These are phyloP conservation scores for Cryptosporidium bovis DNA, from an alignment of 169 alveolate genomes.

Conservation along the genomic window DNA sequence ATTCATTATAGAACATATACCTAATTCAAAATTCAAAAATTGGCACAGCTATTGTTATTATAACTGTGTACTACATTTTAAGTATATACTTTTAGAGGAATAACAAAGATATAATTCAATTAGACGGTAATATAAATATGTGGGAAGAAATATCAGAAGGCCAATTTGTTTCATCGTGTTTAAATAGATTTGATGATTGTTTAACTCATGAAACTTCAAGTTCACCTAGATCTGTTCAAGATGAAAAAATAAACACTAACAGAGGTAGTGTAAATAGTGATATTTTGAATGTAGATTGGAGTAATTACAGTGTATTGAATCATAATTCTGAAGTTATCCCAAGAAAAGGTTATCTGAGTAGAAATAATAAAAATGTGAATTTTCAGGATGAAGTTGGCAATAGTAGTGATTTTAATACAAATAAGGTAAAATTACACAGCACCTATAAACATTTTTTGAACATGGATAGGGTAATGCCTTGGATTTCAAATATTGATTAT, in stretches of 20 bases:
- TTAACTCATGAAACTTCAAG: slow-evolving; percentile 16
- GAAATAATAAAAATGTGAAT: background rate
- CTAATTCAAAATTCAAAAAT: too few relatives aligned
- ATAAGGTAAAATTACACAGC: slow-evolving; percentile 18
- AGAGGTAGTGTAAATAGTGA: too few relatives aligned
- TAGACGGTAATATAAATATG: slow-evolving; percentile 10
- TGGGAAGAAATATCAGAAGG: slow-evolving; percentile 33
- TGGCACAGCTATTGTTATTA: too few relatives aligned
- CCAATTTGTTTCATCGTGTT: slow-evolving; percentile 21
- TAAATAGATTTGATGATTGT: slow-evolving; percentile 55
- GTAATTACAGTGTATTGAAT: too few relatives aligned
- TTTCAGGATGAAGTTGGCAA: background rate
- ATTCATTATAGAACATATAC: too few relatives aligned
- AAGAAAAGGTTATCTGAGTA: too few relatives aligned
- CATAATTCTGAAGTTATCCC: too few relatives aligned
- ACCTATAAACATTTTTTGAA: slow-evolving; percentile 28
- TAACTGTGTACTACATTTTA: too few relatives aligned
- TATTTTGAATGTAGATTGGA: too few relatives aligned
- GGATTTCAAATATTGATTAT: slow-evolving; percentile 39
- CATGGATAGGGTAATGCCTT: slow-evolving; percentile 68
- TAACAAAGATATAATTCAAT: background rate
- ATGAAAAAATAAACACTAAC: too few relatives aligned
- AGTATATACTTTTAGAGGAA: background rate
- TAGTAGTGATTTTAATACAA: background rate
- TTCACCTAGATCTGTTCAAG: slow-evolving; percentile 9